Conservation (phyloP, 2,329 filamentous ascomycete genomes). For the Huntiella bhutanensis region DNA sequence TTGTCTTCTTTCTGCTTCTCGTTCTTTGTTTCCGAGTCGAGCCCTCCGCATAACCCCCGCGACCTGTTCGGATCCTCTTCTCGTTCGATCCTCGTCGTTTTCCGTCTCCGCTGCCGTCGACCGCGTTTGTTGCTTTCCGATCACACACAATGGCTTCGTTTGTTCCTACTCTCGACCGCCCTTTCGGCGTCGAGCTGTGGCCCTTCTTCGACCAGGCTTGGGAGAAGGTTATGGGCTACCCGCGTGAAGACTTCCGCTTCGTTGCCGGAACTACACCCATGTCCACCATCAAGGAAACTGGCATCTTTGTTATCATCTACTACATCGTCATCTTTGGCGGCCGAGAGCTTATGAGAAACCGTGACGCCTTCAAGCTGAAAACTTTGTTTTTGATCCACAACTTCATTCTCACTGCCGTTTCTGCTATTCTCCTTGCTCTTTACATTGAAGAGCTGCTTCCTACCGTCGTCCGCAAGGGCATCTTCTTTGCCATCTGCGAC, state of each 20-base stretch:
- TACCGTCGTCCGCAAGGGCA: slow-evolving; percentile 56
- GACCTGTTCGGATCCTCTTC: neutral
- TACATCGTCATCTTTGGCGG: slow-evolving; percentile 88
- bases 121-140: neutral
- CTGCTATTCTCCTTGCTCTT: slow-evolving; percentile 57
- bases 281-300: slow-evolving; percentile 72
- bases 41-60: slow-evolving; percentile 1
- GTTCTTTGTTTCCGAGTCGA: slow-evolving; percentile 4
- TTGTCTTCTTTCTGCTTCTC: slow-evolving; percentile 7
- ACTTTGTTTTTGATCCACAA: slow-evolving; percentile 87
- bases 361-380: slow-evolving; percentile 72
- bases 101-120: neutral
- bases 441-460: slow-evolving; percentile 85
- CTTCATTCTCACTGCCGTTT: slow-evolving; percentile 78
- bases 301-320: slow-evolving; percentile 68
- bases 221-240: slow-evolving; percentile 58
- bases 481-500: slow-evolving; percentile 81
- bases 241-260: slow-evolving; percentile 73
- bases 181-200: slow-evolving; percentile 84
- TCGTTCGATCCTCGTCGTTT: slow-evolving; percentile 1
- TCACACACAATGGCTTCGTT: slow-evolving; percentile 9
- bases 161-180: slow-evolving; percentile 68
- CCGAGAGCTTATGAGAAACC: slow-evolving; percentile 76
- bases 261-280: slow-evolving; percentile 64
- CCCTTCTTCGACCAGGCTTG: slow-evolving; percentile 83